Evolutionary conservation across 2,329 filamentous ascomycete genomes (phyloP), one percentile per base, ranked within the genome.

Genomic region (Phialemoniopsis sp.): DNA sequence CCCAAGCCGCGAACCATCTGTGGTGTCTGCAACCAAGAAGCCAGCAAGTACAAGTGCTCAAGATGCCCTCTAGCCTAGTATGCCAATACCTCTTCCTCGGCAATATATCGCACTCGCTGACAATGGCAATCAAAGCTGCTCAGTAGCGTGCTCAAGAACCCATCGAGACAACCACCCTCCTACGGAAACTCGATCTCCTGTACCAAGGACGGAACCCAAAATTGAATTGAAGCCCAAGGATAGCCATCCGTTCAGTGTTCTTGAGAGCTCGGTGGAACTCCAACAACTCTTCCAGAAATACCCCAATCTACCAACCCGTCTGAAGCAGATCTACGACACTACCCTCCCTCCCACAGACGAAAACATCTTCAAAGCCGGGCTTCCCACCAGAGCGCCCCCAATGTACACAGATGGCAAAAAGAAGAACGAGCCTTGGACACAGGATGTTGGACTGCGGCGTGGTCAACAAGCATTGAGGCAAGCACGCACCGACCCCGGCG

Each of bases 1-100:
- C 31, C 62, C 42, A 51, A 49, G 38, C 6, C 45, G 43, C 10
- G 21, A 10, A 41, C 44, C 5, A 59, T 78, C 34, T 83, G 80
- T 48, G 68, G 69, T 5, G 63, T 80, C 26, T 84, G 80, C 54
- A 55, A 70, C 19, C 52, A 57, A 28, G 66, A 66, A 5, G 62
- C 69, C 15, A 67, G 66, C 21, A 82, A 79, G 55, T 84, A 84
- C 58, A 83, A 80, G 50, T 84, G 80, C 46, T 66, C 75, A n/a
- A 67, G 68, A 19, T 84, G 80, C 54, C 59, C 67, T 35, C 50
- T 75, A 16, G 71, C 72, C 44, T 82, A 80, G 80, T 83, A 63
- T 53, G 77, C 60, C 46, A 21, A 36, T 15, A 30, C 31, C 38
- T 14, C 29, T 68, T 76, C 48, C 70, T 70, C 4, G 58, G 63